A percentile compares a stretch with the other conserved stretches of the same genome.
Conservation (phyloP, 352 stramenopile species). For the Aphanomyces invadans region DNA sequence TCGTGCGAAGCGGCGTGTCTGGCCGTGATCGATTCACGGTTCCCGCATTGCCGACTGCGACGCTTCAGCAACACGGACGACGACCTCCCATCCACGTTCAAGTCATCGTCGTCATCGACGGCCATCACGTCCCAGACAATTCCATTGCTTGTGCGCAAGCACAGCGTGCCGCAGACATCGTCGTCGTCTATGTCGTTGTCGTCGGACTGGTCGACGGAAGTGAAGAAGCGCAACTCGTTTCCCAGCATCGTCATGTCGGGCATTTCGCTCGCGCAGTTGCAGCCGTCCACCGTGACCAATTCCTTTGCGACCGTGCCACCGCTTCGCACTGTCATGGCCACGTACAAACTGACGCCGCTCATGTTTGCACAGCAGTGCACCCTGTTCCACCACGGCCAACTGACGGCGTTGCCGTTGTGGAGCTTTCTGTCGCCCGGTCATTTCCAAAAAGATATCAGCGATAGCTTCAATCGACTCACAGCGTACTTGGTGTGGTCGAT, state of each 20-base stretch:
- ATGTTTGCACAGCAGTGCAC: conserved; percentile 61
- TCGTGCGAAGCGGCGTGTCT: conserved; percentile 35
- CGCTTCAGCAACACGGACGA: conserved; percentile 59
- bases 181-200: conserved; percentile 28
- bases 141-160: conserved; percentile 20
- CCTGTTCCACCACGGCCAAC: conserved; percentile 50
- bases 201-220: conserved; percentile 30
- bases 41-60: conserved; percentile 55
- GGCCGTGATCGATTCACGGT: conserved; percentile 58
- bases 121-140: neutral
- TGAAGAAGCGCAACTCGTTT: conserved; percentile 59
- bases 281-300: neutral
- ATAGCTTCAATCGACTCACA: conserved; percentile 59
- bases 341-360: conserved; percentile 10
- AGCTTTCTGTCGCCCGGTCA: conserved; percentile 47
- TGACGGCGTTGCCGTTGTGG: conserved; percentile 41
- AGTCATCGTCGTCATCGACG: neutral
- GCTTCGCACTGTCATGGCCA: neutral
- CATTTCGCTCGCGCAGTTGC: conserved; percentile 2
- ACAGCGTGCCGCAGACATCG: conserved; percentile 18
- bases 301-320: conserved; percentile 7
- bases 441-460: conserved; percentile 43
- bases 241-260: conserved; percentile 41
- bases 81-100: conserved; percentile 18
- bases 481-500: conserved; percentile 69